Percentiles rank a stretch among this genome's conserved stretches.
phyloP scores from a whole-genome alignment of 2,329 filamentous ascomycete species.

The Nemania sp. region DNA sequence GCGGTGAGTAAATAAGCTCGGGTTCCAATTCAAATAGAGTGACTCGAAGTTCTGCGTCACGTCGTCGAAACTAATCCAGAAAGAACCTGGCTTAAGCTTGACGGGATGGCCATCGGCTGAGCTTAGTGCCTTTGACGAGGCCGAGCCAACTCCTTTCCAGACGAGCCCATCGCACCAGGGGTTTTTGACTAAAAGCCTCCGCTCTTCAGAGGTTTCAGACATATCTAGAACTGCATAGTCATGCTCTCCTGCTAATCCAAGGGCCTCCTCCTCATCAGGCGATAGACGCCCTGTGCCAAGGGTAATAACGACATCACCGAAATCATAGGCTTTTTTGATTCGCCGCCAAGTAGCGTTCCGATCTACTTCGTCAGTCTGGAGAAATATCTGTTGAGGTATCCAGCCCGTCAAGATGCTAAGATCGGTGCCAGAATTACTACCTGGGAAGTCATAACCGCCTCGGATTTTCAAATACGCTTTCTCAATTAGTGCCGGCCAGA shows the following conservation, averaged over 20 bases:
- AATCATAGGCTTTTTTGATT: slow-evolving; percentile 78
- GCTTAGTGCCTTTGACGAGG: slow-evolving; percentile 39
- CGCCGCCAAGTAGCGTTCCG: slow-evolving; percentile 81
- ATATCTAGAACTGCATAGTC: slow-evolving; percentile 93
- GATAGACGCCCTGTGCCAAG: slow-evolving; percentile 89
- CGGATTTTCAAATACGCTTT: slow-evolving; percentile 97
- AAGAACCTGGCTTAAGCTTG: slow-evolving; percentile 74
- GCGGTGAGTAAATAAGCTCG: slow-evolving; percentile 80
- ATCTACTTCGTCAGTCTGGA: slow-evolving; percentile 86
- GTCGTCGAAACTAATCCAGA: slow-evolving; percentile 92
- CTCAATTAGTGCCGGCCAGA: slow-evolving; percentile 94
- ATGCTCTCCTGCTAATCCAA: slow-evolving; percentile 89
- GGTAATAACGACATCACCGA: slow-evolving; percentile 86
- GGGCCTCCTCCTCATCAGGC: slow-evolving; percentile 77
- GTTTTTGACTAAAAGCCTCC: slow-evolving; percentile 88
- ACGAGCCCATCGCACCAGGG: slow-evolving; percentile 89
- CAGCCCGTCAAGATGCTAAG: slow-evolving; percentile 93
- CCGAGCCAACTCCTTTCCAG: slow-evolving; percentile 70
- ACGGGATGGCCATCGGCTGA: slow-evolving; percentile 44
- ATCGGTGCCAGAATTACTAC: slow-evolving; percentile 96
- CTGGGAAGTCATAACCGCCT: slow-evolving; percentile 96
- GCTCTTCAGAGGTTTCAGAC: slow-evolving; percentile 69
- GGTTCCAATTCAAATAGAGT: slow-evolving; percentile 98
- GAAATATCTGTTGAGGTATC: slow-evolving; percentile 95
- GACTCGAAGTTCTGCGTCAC: slow-evolving; percentile 94